Evolutionary conservation across 2,329 filamentous ascomycete genomes (phyloP), one percentile per base, ranked within the genome.

Genomic region (Verticillium klebahnii): DNA sequence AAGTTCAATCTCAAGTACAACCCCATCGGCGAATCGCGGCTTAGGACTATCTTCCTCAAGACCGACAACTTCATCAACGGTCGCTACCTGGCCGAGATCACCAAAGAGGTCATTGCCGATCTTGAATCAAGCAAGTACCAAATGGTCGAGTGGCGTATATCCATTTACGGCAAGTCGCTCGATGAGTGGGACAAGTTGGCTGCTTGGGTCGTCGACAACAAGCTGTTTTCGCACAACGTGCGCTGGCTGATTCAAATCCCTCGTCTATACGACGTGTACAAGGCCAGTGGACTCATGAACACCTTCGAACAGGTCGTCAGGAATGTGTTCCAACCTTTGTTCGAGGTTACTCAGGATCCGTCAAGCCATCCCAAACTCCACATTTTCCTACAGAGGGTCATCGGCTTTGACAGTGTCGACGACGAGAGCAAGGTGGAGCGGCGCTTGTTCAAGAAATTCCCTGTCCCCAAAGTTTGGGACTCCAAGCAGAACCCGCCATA

Each of bases 1-100:
- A 99, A 99, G 75, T 99, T 99, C 83, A 99, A 99, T 73, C 81
- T 99, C 61, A 99, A 99, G 74, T 99, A 99, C 74, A 99, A 99
- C 69, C 95, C 95, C 1, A 89, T 99, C 64, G 95, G 95, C 58
- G 95, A 99, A 77, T 98, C 95, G 54, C 89, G 95, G 61, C 80
- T 99, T 61, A 88, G 95, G 70, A 97, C 95, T n/a, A 99, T 99
- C 68, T 99, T 99, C 74, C 80, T 99, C 60, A 99, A 99, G 80
- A 99, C 95, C 11, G 95, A 99, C 77, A 99, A 99, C 73, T 94
- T 93, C 74, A 97, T 99, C 72, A 88, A 97, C 67, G 95, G 95
- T 39, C 90, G 94, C 58, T 99, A 99, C 73, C 81, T 99, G 54
- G 95, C 95, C 1, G 95, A 99, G 74, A 97, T 99, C 65, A 98